A percentile compares a stretch with the other conserved stretches of the same genome.
Evolutionary conservation across 805 yeast genomes (phyloP).

Genomic region (Yarrowia divulgata): DNA sequence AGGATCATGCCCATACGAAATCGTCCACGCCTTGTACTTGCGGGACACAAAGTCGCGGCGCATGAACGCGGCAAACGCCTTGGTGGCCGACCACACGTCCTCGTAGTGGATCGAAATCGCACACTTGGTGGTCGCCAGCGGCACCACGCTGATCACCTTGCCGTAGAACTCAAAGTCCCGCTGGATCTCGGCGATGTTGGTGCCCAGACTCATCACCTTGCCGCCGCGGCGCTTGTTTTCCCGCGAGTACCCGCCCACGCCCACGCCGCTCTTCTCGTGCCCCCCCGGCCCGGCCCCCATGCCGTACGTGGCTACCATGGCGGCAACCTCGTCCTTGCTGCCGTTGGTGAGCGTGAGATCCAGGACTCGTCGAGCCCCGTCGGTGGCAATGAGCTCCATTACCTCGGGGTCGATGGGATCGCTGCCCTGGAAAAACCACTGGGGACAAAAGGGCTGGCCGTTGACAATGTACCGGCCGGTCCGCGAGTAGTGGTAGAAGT

Average conservation of each 20-base stretch:
- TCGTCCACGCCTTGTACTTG: slow-evolving; percentile 29
- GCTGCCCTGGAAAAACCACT: slow-evolving; percentile 35
- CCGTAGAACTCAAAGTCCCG: slow-evolving; percentile 35
- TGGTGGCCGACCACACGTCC: slow-evolving; percentile 34
- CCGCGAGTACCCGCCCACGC: slow-evolving; percentile 9
- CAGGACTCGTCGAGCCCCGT: slow-evolving; percentile 26
- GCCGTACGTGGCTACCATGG: slow-evolving; percentile 28
- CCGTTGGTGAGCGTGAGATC: slow-evolving; percentile 13
- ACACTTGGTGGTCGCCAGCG: slow-evolving; percentile 26
- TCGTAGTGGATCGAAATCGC: slow-evolving; percentile 34
- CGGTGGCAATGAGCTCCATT: slow-evolving; percentile 13
- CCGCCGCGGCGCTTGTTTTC: slow-evolving; percentile 31
- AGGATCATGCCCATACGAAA: slow-evolving; percentile 29
- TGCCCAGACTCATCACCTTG: slow-evolving; percentile 28
- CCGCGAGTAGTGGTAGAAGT: slow-evolving; percentile 35
- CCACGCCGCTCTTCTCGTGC: background rate
- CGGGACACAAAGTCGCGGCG: slow-evolving; percentile 23
- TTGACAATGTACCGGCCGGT: slow-evolving; percentile 37
- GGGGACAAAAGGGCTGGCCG: slow-evolving; percentile 34
- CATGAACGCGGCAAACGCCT: slow-evolving; percentile 30
- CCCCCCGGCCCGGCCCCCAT: background rate
- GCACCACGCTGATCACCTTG: slow-evolving; percentile 31
- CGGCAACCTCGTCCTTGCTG: slow-evolving; percentile 20
- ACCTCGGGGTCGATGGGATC: slow-evolving; percentile 25
- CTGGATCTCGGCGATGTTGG: slow-evolving; percentile 34